Base-by-base conservation (phyloP, 768 basidiomycete genomes). In the Mycena epipterygia region DNA sequence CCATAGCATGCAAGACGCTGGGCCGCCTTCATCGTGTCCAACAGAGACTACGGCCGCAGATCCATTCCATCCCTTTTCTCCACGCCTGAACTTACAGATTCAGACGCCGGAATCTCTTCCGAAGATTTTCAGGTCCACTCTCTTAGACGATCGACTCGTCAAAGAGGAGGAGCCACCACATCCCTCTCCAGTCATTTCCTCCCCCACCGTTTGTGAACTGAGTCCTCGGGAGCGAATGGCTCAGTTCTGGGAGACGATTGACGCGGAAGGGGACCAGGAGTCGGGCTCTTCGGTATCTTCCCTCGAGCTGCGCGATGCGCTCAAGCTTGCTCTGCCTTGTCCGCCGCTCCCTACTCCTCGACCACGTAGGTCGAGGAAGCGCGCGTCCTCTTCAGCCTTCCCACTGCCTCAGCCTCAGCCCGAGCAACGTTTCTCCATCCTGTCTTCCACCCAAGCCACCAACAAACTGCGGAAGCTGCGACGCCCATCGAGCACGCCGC, bases 211-310 rank as follows among this genome's bases (percentile, higher is more conserved):
- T 46, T 73, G 64, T 42, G 67, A 72, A 41, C 25, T 70, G 23
- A 74, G 64, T 49, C 58, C 78, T 37, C 74, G 67, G 25, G 74
- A 81, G 41, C 77, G 79, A 19, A 78, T 79, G 74, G 71, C 76
- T 5, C 73, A 79, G 29, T 85, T 88, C 70, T 88, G 87, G 87
- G 83, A 87, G 32, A 76, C 77, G 23, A 71, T 88, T n/a, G 86
- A 87, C 72, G 75, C 75, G n/a, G 85, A 85, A 65, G 79, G 78
- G 44, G 35, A 57, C 17, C 67, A 55, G 35, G 42, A 63, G 25
- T 52, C 52, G 11, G 23, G 21, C 16, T 55, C 71, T 51, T 57
- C 69, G 52, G 32, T 44, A n/a, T 30, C 71, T 30, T 60, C 72
- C 35, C 46, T 67, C 29, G 64, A 73, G 71, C 62, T 33, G 62